Percentiles rank a stretch among this genome's conserved stretches.
Conservation (phyloP, 352 stramenopile species). For the Pythium rhizo-oryzae region DNA sequence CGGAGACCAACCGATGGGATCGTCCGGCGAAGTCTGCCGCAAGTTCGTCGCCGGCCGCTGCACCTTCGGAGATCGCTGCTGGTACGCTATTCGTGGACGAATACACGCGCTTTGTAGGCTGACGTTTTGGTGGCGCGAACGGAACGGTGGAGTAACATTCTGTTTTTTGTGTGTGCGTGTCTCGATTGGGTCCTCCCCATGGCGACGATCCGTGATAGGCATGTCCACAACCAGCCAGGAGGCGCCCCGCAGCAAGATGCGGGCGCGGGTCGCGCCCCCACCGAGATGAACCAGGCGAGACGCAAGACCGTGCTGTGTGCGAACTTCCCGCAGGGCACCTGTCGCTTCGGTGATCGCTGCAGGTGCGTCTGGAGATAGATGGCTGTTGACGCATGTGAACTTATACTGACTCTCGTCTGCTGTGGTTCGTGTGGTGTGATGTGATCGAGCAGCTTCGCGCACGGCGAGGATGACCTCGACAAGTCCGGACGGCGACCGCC, state of each 20-base stretch:
- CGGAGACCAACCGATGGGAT: constrained; percentile 41
- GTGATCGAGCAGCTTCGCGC: constrained; percentile 65
- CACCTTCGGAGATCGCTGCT: constrained; percentile 81
- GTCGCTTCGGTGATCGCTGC: constrained; percentile 85
- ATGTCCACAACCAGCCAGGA: constrained; percentile 52
- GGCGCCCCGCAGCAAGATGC: constrained; percentile 8
- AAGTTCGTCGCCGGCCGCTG: constrained; percentile 73
- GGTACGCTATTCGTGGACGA: constrained; percentile 49
- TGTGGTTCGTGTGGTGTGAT: constrained; percentile 19
- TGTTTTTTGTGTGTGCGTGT: constrained; percentile 16
- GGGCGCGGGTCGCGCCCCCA: constrained; percentile 9
- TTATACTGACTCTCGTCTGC: neutral
- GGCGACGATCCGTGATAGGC: constrained; percentile 33
- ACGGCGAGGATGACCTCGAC: constrained; percentile 71
- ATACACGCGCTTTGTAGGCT: constrained; percentile 20
- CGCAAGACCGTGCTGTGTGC: constrained; percentile 81
- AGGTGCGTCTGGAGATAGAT: constrained; percentile 46
- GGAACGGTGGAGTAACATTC: constrained; percentile 24
- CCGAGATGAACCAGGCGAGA: constrained; percentile 49
- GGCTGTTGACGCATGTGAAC: neutral
- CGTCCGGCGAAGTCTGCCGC: constrained; percentile 68
- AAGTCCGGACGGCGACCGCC: constrained; percentile 20
- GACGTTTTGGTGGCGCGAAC: neutral
- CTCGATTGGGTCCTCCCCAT: neutral
- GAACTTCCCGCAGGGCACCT: constrained; percentile 73